phyloP scores from a whole-genome alignment of 139 green algal genomes.

The Spirogloea muscicola region DNA sequence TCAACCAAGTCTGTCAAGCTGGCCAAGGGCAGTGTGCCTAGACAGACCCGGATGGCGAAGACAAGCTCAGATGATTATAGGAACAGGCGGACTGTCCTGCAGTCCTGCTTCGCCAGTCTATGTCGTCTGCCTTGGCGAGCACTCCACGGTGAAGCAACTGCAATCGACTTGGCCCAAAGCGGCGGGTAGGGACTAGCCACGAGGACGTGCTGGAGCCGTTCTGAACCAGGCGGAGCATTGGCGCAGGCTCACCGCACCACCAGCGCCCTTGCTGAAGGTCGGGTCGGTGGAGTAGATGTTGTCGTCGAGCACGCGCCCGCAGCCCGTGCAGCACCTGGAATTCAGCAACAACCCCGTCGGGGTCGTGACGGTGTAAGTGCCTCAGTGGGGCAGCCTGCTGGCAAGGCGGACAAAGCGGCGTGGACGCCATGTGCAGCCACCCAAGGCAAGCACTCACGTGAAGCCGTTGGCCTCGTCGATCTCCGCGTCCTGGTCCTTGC shows the following conservation, averaged over 20 bases:
- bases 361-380: background rate
- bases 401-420: background rate
- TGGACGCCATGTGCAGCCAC: no score
- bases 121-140: no score
- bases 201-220: background rate
- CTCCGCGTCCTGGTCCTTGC: constrained; percentile 51
- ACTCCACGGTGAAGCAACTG: no score
- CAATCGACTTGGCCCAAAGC: background rate
- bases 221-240: background rate
- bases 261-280: constrained; percentile 72
- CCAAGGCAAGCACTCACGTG: constrained; percentile 49
- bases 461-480: constrained; percentile 74
- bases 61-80: no score
- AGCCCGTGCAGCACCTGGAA: constrained; percentile 73
- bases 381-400: background rate
- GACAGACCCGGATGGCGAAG: no score
- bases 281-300: constrained; percentile 76
- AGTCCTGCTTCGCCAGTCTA: no score
- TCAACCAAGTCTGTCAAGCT: no score
- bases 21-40: no score
- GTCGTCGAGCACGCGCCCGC: constrained; percentile 86
- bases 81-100: no score
- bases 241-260: constrained; percentile 12
- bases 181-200: background rate
- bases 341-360: background rate